These are phyloP conservation scores for Flaveria bidentis DNA, from an alignment of 129 eudicot species.

Conservation along the genomic window DNA sequence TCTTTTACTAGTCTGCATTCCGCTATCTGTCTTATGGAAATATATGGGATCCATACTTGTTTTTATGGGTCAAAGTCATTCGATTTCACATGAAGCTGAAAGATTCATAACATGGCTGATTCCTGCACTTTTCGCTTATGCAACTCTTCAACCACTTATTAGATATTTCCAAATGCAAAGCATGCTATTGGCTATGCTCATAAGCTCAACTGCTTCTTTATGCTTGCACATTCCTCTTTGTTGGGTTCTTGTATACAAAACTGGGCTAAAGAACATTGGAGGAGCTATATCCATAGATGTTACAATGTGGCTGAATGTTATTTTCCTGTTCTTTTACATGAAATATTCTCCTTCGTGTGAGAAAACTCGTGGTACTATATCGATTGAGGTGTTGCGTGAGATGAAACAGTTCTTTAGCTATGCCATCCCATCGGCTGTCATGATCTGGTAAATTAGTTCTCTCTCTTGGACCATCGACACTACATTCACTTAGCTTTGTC, in stretches of 20 bases:
- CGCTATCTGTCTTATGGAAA: constrained; percentile 63
- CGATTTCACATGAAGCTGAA: constrained; percentile 71
- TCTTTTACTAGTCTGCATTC: constrained; percentile 61
- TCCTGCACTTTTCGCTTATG: constrained; percentile 69
- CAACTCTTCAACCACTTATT: constrained; percentile 65
- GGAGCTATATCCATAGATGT: constrained; percentile 64
- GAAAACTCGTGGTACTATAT: constrained; percentile 57
- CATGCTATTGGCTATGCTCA: constrained; percentile 54
- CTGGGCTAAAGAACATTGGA: constrained; percentile 53
- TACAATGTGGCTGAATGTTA: constrained; percentile 62
- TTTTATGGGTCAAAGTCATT: constrained; percentile 70
- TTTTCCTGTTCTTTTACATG: constrained; percentile 56
- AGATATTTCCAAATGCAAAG: constrained; percentile 80
- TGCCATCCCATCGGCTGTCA: constrained; percentile 69
- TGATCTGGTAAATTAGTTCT: constrained; percentile 55
- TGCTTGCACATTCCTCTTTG: constrained; percentile 60
- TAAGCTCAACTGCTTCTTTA: constrained; percentile 48
- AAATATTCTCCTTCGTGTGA: constrained; percentile 52
- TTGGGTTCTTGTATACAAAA: constrained; percentile 66
- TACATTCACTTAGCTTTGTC: background rate
- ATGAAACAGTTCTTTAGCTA: constrained; percentile 60
- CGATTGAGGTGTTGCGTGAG: constrained; percentile 54
- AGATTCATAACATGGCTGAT: constrained; percentile 56
- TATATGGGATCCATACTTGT: constrained; percentile 45
- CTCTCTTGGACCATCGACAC: background rate